Evolutionary conservation across 768 basidiomycete genomes (phyloP), one percentile per base, ranked within the genome.

Genomic region (Termitomyces sp.): DNA sequence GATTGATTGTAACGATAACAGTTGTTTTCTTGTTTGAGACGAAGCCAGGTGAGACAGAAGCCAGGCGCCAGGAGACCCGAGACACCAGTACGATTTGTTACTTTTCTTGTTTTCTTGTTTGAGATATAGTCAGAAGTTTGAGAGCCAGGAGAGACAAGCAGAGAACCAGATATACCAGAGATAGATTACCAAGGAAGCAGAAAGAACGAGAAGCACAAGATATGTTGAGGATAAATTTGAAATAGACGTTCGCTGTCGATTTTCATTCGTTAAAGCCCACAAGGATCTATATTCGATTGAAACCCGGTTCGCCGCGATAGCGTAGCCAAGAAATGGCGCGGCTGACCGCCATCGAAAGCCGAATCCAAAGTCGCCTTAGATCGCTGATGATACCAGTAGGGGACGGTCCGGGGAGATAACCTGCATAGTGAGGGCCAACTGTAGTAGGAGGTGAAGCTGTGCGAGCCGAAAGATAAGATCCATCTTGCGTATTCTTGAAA

Each of bases 391-490:
- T 19, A 3, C 55, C 59, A 3, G 39, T 53, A 0, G 59, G 34
- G 5, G 54, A 44, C 21, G 59, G 16, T 2, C 32, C 32, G 2
- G 59, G 54, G 2, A 42, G 12, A n/a, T 17, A 19, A 8, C 40
- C 59, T 7, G 39, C 43, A 37, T 59, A 59, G 27, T 59, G 59
- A 14, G 55, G 58, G 1, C 58, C 53, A 9, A 32, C 25, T 1
- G 14, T 30, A n/a, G 51, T 42, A 3, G 53, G 47, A 2, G 37
- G 25, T 16, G 58, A 42, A 2, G 32, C 11, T 11, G 25, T 0
- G 9, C 34, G 45, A 1, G 52, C 46, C 23, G 52, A 59, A 8
- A 53, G 40, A n/a, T 47, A 41, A 12, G 28, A 28, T 2, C 19
- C 19, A 3, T 48, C 40, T 19, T 34, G 27, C 0, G n/a, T 23